A percentile compares a stretch with the other conserved stretches of the same genome.
These are phyloP conservation scores for Antitrichia curtipendula DNA, from an alignment of 225 moss, liverwort and hornwort species.

Conservation along the genomic window DNA sequence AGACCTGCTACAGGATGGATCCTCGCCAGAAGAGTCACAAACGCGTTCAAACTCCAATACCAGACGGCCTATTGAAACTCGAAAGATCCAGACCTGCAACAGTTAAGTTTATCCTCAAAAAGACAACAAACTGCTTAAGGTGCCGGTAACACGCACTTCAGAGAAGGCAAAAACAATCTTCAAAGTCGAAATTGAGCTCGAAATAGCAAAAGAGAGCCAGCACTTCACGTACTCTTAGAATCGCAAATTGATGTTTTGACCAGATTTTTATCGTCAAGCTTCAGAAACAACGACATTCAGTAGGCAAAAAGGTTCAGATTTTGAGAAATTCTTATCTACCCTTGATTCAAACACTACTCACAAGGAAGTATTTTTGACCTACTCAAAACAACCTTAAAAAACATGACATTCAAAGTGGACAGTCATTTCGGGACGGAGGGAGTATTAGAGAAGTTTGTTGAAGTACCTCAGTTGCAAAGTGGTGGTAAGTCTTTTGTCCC, in stretches of 20 bases:
- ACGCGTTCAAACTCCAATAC: slow-evolving; percentile 68
- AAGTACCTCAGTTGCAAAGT: slow-evolving; percentile 81
- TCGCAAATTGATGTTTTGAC: not conserved
- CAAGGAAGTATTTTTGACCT: too few relatives aligned
- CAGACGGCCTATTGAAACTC: slow-evolving; percentile 33
- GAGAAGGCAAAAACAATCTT: not conserved
- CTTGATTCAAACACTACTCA: not conserved
- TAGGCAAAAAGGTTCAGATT: not conserved
- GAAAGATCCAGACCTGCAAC: slow-evolving; percentile 78
- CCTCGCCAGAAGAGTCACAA: slow-evolving; percentile 80
- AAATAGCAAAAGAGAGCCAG: not conserved
- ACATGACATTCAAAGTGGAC: too few relatives aligned
- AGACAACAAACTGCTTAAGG: not conserved
- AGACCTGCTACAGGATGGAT: slow-evolving; percentile 77
- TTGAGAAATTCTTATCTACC: not conserved
- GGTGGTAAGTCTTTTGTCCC: slow-evolving; percentile 81
- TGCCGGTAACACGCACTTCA: not conserved
- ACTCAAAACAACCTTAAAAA: too few relatives aligned
- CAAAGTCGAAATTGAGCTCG: not conserved
- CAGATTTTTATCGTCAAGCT: not conserved
- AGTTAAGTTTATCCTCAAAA: not conserved
- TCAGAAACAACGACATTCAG: not conserved
- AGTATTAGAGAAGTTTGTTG: not conserved
- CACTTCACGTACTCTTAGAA: not conserved
- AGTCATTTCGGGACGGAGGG: too few relatives aligned